Conservation (phyloP, 352 stramenopile genomes). For the Globisporangium abappressorium region DNA sequence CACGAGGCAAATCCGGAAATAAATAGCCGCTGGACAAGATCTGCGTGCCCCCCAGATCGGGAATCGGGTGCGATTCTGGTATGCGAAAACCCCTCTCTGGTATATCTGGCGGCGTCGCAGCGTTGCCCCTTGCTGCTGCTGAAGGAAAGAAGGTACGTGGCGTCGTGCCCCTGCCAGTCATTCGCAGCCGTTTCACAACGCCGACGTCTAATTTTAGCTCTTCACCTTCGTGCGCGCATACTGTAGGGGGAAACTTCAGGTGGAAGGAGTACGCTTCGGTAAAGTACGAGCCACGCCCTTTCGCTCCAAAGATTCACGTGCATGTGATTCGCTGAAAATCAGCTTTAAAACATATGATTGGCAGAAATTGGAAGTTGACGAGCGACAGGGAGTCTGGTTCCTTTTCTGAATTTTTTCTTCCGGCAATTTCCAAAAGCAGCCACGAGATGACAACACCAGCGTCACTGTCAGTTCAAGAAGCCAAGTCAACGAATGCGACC, state of each 20-base stretch:
- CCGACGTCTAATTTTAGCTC: conserved; percentile 8
- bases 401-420: conserved; percentile 14
- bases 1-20: conserved; percentile 14
- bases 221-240: background rate
- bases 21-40: background rate
- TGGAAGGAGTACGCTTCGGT: background rate
- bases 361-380: background rate
- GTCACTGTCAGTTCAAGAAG: conserved; percentile 3
- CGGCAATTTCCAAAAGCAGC: conserved; percentile 3
- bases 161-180: conserved; percentile 7
- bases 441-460: conserved; percentile 7
- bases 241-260: conserved; percentile 3
- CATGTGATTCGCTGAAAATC: conserved; percentile 4
- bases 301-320: conserved; percentile 13
- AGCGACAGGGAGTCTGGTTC: conserved; percentile 1
- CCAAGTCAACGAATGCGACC: background rate
- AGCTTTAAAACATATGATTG: background rate
- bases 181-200: background rate
- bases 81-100: conserved; percentile 1
- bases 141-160: conserved; percentile 6
- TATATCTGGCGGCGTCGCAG: background rate
- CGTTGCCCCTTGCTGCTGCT: background rate
- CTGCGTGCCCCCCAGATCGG: background rate
- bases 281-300: conserved; percentile 17
- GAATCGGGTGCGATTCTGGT: background rate